These are phyloP conservation scores for Pythium rhizo-oryzae DNA, from an alignment of 352 stramenopile species.

Conservation along the genomic window DNA sequence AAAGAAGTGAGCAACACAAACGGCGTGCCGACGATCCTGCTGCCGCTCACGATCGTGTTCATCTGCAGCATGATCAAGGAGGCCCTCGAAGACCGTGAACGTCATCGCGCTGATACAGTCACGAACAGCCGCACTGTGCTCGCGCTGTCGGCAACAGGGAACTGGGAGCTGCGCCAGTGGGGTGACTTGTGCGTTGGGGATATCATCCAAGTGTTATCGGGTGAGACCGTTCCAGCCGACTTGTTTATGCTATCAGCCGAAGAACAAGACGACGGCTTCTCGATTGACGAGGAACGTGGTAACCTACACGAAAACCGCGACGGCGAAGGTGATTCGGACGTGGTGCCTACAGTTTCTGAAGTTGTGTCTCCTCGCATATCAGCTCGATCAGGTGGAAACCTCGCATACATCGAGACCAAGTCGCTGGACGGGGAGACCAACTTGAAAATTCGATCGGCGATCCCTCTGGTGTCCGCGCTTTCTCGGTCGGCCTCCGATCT, in stretches of 20 bases:
- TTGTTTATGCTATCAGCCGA: slow-evolving; percentile 67
- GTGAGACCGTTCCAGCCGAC: slow-evolving; percentile 69
- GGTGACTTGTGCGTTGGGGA: slow-evolving; percentile 78
- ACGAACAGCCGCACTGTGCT: slow-evolving; percentile 70
- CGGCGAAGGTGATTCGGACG: background rate
- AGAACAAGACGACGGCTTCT: slow-evolving; percentile 48
- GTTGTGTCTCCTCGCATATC: slow-evolving; percentile 13
- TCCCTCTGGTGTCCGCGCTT: slow-evolving; percentile 49
- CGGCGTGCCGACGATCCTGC: slow-evolving; percentile 77
- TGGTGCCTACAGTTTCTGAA: background rate
- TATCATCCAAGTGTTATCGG: slow-evolving; percentile 74
- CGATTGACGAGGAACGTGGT: slow-evolving; percentile 15
- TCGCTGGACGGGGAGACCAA: slow-evolving; percentile 87
- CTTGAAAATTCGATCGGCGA: slow-evolving; percentile 79
- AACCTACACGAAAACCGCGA: slow-evolving; percentile 10
- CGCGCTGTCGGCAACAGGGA: slow-evolving; percentile 43
- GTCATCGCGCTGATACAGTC: slow-evolving; percentile 70
- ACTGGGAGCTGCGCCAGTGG: slow-evolving; percentile 61
- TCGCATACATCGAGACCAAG: slow-evolving; percentile 88
- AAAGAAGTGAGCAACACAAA: slow-evolving; percentile 85
- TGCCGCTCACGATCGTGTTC: slow-evolving; percentile 78
- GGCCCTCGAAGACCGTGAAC: slow-evolving; percentile 79
- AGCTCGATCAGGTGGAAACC: slow-evolving; percentile 29
- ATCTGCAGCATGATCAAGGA: slow-evolving; percentile 84
- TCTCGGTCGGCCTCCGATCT: slow-evolving; percentile 32